Conservation (phyloP, 225 moss, liverwort and hornwort genomes). For the Polytrichum commune region DNA sequence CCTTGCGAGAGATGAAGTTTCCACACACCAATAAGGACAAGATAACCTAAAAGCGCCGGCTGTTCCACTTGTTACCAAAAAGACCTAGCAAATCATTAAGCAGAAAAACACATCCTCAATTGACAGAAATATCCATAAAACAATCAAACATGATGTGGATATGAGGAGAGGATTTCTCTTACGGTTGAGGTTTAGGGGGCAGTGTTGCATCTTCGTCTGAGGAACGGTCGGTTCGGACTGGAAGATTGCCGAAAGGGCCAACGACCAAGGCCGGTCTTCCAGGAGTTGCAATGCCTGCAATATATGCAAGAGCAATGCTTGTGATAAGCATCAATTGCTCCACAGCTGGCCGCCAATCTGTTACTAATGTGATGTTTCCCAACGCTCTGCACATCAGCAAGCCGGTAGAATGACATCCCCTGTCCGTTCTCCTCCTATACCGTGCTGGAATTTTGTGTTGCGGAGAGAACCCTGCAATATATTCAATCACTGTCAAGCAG, state of each 20-base stretch:
- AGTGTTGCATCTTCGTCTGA: constrained; percentile 8
- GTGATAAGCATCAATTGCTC: constrained; percentile 60
- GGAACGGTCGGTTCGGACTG: background rate
- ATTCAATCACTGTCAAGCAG: no score
- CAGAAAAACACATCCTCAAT: no score
- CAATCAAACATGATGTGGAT: background rate
- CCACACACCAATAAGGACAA: no score
- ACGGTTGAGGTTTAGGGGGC: constrained; percentile 22
- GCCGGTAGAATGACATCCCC: constrained; percentile 19
- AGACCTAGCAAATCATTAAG: no score
- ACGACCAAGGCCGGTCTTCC: constrained; percentile 15
- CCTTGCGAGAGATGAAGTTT: no score
- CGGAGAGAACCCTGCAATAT: no score
- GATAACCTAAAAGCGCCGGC: no score
- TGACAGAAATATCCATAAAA: no score
- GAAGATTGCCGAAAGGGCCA: constrained; percentile 12
- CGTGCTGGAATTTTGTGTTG: constrained; percentile 2
- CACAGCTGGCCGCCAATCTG: constrained; percentile 57
- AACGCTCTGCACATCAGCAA: constrained; percentile 31
- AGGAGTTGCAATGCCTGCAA: constrained; percentile 59
- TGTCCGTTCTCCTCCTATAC: constrained; percentile 25
- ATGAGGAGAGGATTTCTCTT: constrained; percentile 7
- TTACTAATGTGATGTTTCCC: constrained; percentile 36
- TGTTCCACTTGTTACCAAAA: no score
- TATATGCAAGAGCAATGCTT: constrained; percentile 50